A percentile compares a stretch with the other conserved stretches of the same genome.
phyloP scores from a whole-genome alignment of 345 rosid genomes.

The Turnera subulata region DNA sequence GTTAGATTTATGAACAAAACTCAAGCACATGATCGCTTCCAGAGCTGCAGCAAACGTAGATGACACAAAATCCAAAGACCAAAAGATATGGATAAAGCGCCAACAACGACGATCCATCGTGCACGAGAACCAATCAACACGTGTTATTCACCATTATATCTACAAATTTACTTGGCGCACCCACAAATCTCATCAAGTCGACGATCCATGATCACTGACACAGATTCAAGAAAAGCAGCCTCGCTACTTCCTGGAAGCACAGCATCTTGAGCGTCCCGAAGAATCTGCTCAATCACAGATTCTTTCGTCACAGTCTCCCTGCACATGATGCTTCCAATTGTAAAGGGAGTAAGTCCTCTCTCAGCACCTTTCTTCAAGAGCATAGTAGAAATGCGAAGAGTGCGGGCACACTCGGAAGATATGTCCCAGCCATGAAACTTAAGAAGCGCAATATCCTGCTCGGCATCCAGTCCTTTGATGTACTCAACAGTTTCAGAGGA shows the following conservation, averaged over 20 bases:
- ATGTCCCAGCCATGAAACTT: conserved; percentile 73
- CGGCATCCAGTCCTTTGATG: conserved; percentile 55
- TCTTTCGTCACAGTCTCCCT: conserved; percentile 51
- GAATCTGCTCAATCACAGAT: conserved; percentile 65
- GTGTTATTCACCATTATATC: conserved; percentile 1
- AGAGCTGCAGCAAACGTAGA: conserved; percentile 1
- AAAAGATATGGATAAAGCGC: neutral
- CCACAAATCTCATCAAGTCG: conserved; percentile 33
- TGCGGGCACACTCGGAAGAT: conserved; percentile 41
- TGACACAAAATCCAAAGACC: conserved; percentile 7
- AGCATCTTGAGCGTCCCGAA: conserved; percentile 51
- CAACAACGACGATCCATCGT: conserved; percentile 1
- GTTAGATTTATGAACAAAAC: conserved; percentile 6
- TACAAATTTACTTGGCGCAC: conserved; percentile 1
- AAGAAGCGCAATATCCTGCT: conserved; percentile 60
- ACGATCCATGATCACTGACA: conserved; percentile 54
- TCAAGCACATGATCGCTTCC: conserved; percentile 12
- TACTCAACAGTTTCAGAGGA: conserved; percentile 51
- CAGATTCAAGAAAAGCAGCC: conserved; percentile 43
- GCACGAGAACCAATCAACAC: conserved; percentile 1
- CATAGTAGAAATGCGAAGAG: conserved; percentile 63
- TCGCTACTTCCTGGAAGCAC: conserved; percentile 50
- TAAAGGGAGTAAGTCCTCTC: conserved; percentile 63
- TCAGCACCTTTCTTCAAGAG: conserved; percentile 75
- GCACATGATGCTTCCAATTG: conserved; percentile 78